phyloP scores from a whole-genome alignment of 2,329 filamentous ascomycete species.

The Phyllosticta capitalensis region DNA sequence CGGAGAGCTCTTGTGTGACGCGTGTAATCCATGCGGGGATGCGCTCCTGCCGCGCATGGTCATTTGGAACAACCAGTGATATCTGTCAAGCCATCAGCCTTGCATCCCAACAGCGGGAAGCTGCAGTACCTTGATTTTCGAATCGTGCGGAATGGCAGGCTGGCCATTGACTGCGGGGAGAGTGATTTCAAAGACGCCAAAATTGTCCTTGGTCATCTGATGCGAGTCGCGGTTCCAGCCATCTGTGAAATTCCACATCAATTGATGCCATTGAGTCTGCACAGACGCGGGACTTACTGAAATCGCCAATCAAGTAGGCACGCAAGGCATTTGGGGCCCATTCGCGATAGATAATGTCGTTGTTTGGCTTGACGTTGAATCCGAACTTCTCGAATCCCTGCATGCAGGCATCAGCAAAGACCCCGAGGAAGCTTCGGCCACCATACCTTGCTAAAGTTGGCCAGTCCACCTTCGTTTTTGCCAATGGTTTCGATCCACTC shows the following conservation, averaged over 20 bases:
- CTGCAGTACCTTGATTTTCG: constrained; percentile 74
- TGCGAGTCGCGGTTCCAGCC: constrained; percentile 77
- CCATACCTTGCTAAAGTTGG: constrained; percentile 74
- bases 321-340: constrained; percentile 87
- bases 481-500: constrained; percentile 81
- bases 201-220: constrained; percentile 77
- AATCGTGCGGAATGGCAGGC: constrained; percentile 79
- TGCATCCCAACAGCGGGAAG: neutral
- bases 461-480: constrained; percentile 74
- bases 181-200: constrained; percentile 77
- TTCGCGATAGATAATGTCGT: constrained; percentile 84
- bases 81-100: constrained; percentile 47
- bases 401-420: constrained; percentile 3
- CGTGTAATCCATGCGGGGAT: constrained; percentile 96
- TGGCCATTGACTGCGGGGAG: constrained; percentile 65
- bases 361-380: constrained; percentile 69
- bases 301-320: constrained; percentile 86
- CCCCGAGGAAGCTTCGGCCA: neutral
- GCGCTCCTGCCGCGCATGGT: constrained; percentile 69
- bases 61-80: constrained; percentile 67
- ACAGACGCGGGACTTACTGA: constrained; percentile 52
- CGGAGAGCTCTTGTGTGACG: constrained; percentile 81
- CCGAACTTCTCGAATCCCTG: constrained; percentile 83
- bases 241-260: constrained; percentile 39
- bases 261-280: neutral